Conservation (phyloP, 2,329 filamentous ascomycete genomes). For the Zymoseptoria tritici region DNA sequence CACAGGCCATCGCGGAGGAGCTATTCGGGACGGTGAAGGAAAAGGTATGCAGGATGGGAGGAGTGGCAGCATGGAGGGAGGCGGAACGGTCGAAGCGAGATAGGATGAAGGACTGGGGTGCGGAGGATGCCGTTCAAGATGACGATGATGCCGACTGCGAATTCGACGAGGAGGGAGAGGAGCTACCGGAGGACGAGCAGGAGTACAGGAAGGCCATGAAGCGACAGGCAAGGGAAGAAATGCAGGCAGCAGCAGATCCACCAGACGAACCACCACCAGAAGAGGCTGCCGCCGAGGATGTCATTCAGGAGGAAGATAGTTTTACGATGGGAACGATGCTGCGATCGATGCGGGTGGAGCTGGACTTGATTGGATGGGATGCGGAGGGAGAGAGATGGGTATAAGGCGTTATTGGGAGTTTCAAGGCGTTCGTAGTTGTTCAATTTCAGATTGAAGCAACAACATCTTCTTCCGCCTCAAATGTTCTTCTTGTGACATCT, state of each 20-base stretch:
- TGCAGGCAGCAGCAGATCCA: constrained; percentile 31
- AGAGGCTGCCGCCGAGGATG: constrained; percentile 33
- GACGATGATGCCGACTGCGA: constrained; percentile 32
- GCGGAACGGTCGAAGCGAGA: constrained; percentile 31
- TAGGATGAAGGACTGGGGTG: constrained; percentile 21
- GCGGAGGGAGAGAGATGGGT: constrained; percentile 51
- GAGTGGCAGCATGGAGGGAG: constrained; percentile 45
- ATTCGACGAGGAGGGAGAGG: constrained; percentile 28
- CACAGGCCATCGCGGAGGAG: constrained; percentile 59
- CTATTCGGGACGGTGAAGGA: constrained; percentile 55
- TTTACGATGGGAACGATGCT: constrained; percentile 68
- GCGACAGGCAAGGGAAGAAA: constrained; percentile 44
- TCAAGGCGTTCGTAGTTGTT: too few species aligned
- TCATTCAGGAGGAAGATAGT: not conserved
- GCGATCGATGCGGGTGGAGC: constrained; percentile 55
- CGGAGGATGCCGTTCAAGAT: constrained; percentile 25
- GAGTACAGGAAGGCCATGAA: constrained; percentile 41
- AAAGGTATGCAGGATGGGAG: constrained; percentile 56
- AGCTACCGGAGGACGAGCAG: constrained; percentile 32
- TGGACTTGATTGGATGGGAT: constrained; percentile 57
- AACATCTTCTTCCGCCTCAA: too few species aligned
- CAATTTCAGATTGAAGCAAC: too few species aligned
- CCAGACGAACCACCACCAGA: constrained; percentile 28
- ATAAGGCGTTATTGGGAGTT: not conserved
- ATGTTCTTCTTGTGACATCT: too few species aligned